Conservation (phyloP, 1,139 yeast genomes). For the Geotrichum candidum region DNA sequence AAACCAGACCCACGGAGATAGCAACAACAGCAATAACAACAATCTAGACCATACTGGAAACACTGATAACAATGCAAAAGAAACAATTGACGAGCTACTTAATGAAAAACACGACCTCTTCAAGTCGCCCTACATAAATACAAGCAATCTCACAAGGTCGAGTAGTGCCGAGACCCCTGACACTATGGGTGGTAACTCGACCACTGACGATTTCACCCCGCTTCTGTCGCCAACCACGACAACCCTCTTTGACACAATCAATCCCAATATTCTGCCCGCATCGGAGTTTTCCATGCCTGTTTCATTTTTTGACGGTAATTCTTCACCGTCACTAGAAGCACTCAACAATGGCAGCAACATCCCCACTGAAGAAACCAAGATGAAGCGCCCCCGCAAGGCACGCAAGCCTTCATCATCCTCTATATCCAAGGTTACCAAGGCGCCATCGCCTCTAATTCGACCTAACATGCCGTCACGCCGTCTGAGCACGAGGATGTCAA, state of each 20-base stretch:
- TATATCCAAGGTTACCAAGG: conserved; percentile 21
- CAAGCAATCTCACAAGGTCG: neutral
- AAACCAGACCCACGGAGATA: neutral
- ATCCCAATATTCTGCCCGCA: conserved; percentile 19
- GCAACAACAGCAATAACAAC: neutral
- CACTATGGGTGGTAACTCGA: neutral
- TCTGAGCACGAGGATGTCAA: neutral
- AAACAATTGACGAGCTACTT: neutral
- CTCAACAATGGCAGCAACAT: conserved; percentile 3
- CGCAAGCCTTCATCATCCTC: conserved; percentile 2
- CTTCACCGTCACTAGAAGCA: neutral
- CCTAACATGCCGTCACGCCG: conserved; percentile 18
- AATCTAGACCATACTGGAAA: too few relatives aligned
- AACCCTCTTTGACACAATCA: conserved; percentile 50
- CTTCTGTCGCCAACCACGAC: conserved; percentile 63
- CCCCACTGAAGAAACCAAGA: neutral
- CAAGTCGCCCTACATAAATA: conserved; percentile 23
- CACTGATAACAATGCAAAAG: neutral
- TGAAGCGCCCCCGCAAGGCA: conserved; percentile 17
- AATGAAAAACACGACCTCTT: conserved; percentile 23
- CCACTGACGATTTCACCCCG: conserved; percentile 50
- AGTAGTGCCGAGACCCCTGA: conserved; percentile 4
- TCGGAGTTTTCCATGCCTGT: conserved; percentile 32
- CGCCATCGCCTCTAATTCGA: conserved; percentile 23
- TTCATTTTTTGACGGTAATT: conserved; percentile 39